Conservation (phyloP, 1,139 yeast genomes). For the Kurtzmaniella quercitrusa region DNA sequence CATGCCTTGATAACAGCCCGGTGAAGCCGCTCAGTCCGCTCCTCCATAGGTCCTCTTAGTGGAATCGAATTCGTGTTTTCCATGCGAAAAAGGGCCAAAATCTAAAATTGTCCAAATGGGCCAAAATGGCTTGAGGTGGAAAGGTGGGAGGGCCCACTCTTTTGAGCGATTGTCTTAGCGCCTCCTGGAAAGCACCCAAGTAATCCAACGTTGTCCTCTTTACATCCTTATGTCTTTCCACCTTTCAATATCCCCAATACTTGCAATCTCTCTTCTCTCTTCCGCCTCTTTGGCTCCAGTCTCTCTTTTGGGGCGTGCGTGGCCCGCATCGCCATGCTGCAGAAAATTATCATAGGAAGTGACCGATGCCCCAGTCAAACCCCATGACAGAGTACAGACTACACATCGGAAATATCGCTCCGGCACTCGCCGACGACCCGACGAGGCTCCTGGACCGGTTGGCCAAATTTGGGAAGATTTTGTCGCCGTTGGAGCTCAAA, state of each 20-base stretch:
- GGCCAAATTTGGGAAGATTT: constrained; percentile 45
- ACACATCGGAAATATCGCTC: constrained; percentile 69
- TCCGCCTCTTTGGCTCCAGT: no score
- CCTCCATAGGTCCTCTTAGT: not conserved
- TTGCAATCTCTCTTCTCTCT: no score
- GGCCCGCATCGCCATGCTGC: not conserved
- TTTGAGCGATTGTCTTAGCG: no score
- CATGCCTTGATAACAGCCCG: not conserved
- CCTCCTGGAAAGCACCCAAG: no score
- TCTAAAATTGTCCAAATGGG: no score
- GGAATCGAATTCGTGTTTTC: no score
- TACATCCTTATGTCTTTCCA: no score
- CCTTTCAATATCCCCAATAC: no score
- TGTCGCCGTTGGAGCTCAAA: constrained; percentile 42
- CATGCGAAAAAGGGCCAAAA: no score
- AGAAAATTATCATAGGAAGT: not conserved
- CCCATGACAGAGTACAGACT: constrained; percentile 31
- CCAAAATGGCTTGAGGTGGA: no score
- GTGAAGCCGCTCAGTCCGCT: not conserved
- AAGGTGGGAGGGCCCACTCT: no score
- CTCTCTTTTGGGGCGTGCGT: not conserved
- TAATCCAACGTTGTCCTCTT: no score
- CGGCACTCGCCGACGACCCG: constrained; percentile 41
- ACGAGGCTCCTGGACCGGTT: constrained; percentile 44
- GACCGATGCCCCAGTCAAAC: not conserved